These are phyloP conservation scores for Pleurotus platypus DNA, from an alignment of 768 basidiomycete genomes.

Conservation along the genomic window DNA sequence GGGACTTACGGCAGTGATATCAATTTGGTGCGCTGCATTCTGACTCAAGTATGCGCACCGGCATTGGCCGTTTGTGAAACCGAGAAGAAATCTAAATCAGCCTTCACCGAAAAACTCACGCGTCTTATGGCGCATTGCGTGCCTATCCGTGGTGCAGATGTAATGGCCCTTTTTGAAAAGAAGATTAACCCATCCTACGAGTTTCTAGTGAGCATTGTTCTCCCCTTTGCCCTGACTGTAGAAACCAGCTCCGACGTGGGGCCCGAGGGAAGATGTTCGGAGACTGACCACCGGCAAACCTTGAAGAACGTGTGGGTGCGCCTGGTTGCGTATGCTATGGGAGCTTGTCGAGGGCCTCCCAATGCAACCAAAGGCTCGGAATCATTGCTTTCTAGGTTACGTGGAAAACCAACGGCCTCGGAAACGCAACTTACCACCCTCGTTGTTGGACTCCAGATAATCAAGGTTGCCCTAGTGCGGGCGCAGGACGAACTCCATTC, in stretches of 20 bases:
- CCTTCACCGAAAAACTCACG: slow-evolving; percentile 37
- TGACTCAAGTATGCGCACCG: slow-evolving; percentile 40
- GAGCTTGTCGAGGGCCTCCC: slow-evolving; percentile 34
- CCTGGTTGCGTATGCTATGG: slow-evolving; percentile 55
- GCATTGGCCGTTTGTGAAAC: slow-evolving; percentile 46
- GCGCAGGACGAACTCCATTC: slow-evolving; percentile 58
- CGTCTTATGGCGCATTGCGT: slow-evolving; percentile 40
- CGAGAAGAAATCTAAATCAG: slow-evolving; percentile 35
- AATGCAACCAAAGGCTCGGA: slow-evolving; percentile 38
- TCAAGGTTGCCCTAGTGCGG: slow-evolving; percentile 65
- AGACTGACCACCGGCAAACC: slow-evolving; percentile 42
- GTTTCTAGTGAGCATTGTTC: slow-evolving; percentile 60
- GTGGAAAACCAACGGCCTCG: slow-evolving; percentile 1
- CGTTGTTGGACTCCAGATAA: slow-evolving; percentile 56
- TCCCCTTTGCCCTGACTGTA: slow-evolving; percentile 56
- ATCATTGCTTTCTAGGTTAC: slow-evolving; percentile 19
- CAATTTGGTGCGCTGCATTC: slow-evolving; percentile 43
- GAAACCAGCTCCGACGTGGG: slow-evolving; percentile 45
- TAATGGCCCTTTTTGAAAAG: slow-evolving; percentile 54
- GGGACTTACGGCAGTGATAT: slow-evolving; percentile 49
- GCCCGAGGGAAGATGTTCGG: slow-evolving; percentile 35
- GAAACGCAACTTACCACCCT: slow-evolving; percentile 35
- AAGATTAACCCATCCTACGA: slow-evolving; percentile 46
- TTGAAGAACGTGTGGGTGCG: slow-evolving; percentile 57
- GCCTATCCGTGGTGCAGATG: slow-evolving; percentile 46